These are phyloP conservation scores for Fusarium brevicatenulatum DNA, from an alignment of 2,329 filamentous ascomycete genomes.

Conservation along the genomic window DNA sequence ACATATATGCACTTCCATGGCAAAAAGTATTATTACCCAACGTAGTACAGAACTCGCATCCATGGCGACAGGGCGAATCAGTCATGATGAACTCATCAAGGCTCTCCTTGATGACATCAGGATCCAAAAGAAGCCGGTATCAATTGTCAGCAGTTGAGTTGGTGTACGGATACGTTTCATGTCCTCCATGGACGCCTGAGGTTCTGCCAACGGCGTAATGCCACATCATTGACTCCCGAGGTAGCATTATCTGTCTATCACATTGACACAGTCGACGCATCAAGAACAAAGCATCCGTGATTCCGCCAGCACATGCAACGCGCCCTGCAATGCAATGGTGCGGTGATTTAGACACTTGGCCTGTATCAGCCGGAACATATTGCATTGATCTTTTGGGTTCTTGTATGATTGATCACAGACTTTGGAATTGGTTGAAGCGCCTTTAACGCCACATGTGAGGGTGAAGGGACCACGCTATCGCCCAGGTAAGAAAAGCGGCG, in stretches of 20 bases:
- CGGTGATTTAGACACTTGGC: background rate
- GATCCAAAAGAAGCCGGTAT: slow-evolving; percentile 2
- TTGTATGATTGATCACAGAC: background rate
- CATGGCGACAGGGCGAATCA: background rate
- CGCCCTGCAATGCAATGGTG: background rate
- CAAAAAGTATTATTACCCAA: background rate
- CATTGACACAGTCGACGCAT: slow-evolving; percentile 6
- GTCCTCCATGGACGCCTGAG: background rate
- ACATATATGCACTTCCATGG: background rate
- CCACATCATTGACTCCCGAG: slow-evolving; percentile 37
- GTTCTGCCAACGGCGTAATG: slow-evolving; percentile 36
- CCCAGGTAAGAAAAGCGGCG: slow-evolving; percentile 20
- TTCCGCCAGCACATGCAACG: slow-evolving; percentile 27
- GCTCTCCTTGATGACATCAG: background rate
- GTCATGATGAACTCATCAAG: background rate
- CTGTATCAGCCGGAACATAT: slow-evolving; percentile 3
- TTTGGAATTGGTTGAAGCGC: slow-evolving; percentile 36
- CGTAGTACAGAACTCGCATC: background rate
- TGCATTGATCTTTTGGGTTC: background rate
- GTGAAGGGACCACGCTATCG: slow-evolving; percentile 12
- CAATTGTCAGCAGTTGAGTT: background rate
- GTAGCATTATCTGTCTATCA: slow-evolving; percentile 27
- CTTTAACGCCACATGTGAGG: slow-evolving; percentile 18
- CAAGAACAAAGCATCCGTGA: slow-evolving; percentile 4
- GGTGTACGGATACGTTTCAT: slow-evolving; percentile 14